Conservation (phyloP, 2,329 filamentous ascomycete genomes). For the Dactylellina leptospora region DNA sequence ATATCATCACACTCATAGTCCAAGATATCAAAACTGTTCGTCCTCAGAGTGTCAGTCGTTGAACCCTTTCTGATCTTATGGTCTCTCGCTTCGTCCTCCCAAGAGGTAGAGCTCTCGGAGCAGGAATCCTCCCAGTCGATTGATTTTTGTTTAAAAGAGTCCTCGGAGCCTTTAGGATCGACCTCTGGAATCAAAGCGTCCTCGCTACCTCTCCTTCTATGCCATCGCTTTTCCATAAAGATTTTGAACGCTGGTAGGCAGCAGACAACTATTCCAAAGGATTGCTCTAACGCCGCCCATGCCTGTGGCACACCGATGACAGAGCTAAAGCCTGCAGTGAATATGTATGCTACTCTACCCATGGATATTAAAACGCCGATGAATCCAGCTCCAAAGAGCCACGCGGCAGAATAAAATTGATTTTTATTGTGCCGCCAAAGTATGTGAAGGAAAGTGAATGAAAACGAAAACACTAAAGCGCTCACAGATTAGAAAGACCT, state of each 20-base stretch:
- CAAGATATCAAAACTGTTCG: slow-evolving; percentile 22
- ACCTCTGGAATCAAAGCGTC: background rate
- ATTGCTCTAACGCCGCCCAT: slow-evolving; percentile 31
- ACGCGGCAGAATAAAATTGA: slow-evolving; percentile 14
- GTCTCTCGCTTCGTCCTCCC: slow-evolving; percentile 6
- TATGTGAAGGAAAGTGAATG: slow-evolving; percentile 24
- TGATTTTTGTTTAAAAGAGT: background rate
- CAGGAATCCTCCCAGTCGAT: background rate
- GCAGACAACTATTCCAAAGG: slow-evolving; percentile 26
- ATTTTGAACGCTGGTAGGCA: slow-evolving; percentile 36
- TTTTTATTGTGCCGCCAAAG: slow-evolving; percentile 1
- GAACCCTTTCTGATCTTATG: slow-evolving; percentile 12
- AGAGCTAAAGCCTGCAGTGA: slow-evolving; percentile 5
- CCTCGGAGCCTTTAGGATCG: background rate
- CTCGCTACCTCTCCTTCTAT: slow-evolving; percentile 1
- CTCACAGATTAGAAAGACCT: background rate
- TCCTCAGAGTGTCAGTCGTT: slow-evolving; percentile 17
- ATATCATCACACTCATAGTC: background rate
- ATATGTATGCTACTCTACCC: slow-evolving; percentile 18
- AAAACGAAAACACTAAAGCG: slow-evolving; percentile 26
- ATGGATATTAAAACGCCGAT: slow-evolving; percentile 20
- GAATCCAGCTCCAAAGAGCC: slow-evolving; percentile 27
- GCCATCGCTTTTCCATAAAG: background rate
- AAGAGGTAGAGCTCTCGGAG: background rate
- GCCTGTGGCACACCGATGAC: slow-evolving; percentile 21